Evolutionary conservation across 1,284 basidiomycete species (phyloP).

Genomic region (Cutaneotrichosporon sp.): DNA sequence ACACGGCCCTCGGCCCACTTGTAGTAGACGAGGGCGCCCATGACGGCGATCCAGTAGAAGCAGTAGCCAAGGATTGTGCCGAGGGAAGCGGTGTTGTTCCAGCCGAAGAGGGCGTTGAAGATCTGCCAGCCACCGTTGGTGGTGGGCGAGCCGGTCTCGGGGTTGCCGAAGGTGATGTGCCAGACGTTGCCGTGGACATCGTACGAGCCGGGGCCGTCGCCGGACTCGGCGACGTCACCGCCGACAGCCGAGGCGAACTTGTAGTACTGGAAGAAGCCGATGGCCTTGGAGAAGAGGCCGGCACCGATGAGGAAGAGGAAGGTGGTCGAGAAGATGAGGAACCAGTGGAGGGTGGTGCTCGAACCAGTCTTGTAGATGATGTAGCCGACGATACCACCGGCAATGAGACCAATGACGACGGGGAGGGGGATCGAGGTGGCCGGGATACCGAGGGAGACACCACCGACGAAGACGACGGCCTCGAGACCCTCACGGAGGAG

Average conservation of each 20-base stretch:
- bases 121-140: conserved; percentile 53
- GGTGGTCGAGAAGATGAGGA: conserved; percentile 86
- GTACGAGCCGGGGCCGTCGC: conserved; percentile 59
- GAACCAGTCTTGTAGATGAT: conserved; percentile 55
- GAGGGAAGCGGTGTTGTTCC: conserved; percentile 58
- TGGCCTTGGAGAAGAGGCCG: conserved; percentile 75
- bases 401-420: conserved; percentile 75
- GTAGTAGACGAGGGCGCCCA: conserved; percentile 64
- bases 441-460: conserved; percentile 78
- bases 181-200: conserved; percentile 77
- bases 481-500: conserved; percentile 87
- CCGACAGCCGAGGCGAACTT: conserved; percentile 61
- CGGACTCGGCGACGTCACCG: conserved; percentile 69
- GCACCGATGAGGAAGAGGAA: conserved; percentile 87
- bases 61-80: conserved; percentile 72
- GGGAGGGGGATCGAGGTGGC: conserved; percentile 86
- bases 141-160: conserved; percentile 58
- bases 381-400: conserved; percentile 65
- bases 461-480: conserved; percentile 89
- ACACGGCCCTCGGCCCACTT: conserved; percentile 63
- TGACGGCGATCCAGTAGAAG: conserved; percentile 76
- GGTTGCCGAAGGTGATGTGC: conserved; percentile 72
- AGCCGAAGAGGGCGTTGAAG: conserved; percentile 54
- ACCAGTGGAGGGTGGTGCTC: conserved; percentile 61
- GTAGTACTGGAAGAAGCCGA: conserved; percentile 67